These are phyloP conservation scores for Talaromyces sp. DNA, from an alignment of 2,329 filamentous ascomycete species.

Conservation along the genomic window DNA sequence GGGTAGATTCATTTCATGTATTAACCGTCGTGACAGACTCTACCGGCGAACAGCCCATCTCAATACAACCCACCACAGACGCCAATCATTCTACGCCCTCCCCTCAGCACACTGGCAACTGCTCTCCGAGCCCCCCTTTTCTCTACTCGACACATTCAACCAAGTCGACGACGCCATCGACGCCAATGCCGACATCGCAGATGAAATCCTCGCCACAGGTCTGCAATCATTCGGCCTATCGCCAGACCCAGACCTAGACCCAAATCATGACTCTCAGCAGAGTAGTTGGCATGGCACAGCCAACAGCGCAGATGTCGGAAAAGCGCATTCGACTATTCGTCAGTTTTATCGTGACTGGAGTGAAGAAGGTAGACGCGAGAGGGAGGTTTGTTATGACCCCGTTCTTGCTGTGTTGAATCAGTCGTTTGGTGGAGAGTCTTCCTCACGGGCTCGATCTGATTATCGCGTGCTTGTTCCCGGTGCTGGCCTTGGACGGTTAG, in stretches of 20 bases:
- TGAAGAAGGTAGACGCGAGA: constrained; percentile 67
- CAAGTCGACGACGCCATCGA: constrained; percentile 85
- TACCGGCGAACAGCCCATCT: constrained; percentile 82
- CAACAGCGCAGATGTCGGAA: constrained; percentile 74
- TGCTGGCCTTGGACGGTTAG: constrained; percentile 79
- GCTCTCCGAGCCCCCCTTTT: constrained; percentile 77
- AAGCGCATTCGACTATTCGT: constrained; percentile 84
- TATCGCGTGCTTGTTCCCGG: constrained; percentile 79
- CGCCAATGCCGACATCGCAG: constrained; percentile 76
- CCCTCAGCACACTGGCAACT: constrained; percentile 79
- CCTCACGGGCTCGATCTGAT: constrained; percentile 33
- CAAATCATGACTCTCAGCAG: constrained; percentile 37
- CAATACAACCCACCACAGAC: constrained; percentile 84
- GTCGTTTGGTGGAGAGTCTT: constrained; percentile 35
- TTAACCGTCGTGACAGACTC: constrained; percentile 53
- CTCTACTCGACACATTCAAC: constrained; percentile 72
- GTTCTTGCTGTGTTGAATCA: constrained; percentile 63
- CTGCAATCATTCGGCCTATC: constrained; percentile 64
- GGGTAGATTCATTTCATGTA: background rate
- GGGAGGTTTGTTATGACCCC: constrained; percentile 72
- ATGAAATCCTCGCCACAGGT: constrained; percentile 69
- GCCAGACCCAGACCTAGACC: constrained; percentile 30
- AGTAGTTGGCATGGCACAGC: constrained; percentile 66
- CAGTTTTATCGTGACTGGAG: constrained; percentile 98
- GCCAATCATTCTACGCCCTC: constrained; percentile 89